A percentile compares a stretch with the other conserved stretches of the same genome.
Conservation (phyloP, 805 yeast species). For the Millerozyma miso region DNA sequence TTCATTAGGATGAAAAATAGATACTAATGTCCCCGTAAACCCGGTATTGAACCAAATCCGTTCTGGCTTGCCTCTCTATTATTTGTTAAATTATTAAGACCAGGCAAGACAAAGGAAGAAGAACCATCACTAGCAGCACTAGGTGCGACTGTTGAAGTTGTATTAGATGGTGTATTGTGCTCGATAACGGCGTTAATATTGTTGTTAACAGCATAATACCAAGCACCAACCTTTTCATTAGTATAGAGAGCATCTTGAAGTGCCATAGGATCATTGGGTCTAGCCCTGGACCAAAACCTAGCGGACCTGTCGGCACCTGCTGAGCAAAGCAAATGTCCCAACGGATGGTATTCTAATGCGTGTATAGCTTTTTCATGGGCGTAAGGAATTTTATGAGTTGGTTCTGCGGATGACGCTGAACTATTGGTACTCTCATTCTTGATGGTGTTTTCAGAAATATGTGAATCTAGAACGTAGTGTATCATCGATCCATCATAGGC, state of each 20-base stretch:
- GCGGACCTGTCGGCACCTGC: constrained; percentile 94
- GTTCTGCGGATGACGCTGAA: constrained; percentile 29
- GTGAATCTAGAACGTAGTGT: constrained; percentile 64
- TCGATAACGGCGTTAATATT: constrained; percentile 40
- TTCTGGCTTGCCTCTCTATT: constrained; percentile 6
- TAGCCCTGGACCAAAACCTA: constrained; percentile 89
- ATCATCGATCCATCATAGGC: constrained; percentile 84
- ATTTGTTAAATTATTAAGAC: constrained; percentile 16
- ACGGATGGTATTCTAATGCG: constrained; percentile 86
- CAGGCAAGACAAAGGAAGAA: constrained; percentile 19
- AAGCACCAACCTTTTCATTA: constrained; percentile 42
- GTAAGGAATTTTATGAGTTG: constrained; percentile 68
- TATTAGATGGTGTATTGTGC: constrained; percentile 10
- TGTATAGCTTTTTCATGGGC: constrained; percentile 95
- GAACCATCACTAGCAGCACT: constrained; percentile 4
- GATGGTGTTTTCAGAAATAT: constrained; percentile 31
- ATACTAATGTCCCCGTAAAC: constrained; percentile 13
- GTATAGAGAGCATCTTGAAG: constrained; percentile 81
- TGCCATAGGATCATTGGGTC: constrained; percentile 83
- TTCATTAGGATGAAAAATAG: too few species aligned
- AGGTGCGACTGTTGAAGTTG: not conserved
- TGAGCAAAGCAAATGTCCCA: constrained; percentile 86
- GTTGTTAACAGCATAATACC: constrained; percentile 45
- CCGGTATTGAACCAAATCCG: constrained; percentile 13
- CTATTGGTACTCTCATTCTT: constrained; percentile 12